These are phyloP conservation scores for Hymenoscyphus albidus DNA, from an alignment of 2,329 filamentous ascomycete genomes.

Conservation along the genomic window DNA sequence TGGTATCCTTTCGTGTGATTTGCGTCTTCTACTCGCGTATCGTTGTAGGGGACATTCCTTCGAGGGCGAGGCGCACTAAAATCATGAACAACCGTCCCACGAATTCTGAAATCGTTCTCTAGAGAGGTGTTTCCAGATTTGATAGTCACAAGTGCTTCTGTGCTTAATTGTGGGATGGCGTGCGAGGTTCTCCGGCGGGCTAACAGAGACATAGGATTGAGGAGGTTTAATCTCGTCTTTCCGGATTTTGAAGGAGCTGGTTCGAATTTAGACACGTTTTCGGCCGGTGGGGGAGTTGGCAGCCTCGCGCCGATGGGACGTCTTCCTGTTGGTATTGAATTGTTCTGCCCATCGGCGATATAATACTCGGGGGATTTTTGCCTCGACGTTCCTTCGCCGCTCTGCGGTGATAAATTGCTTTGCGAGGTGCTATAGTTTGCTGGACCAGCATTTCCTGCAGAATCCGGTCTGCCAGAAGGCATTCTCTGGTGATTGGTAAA, in stretches of 20 bases:
- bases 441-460: slow-evolving; percentile 25
- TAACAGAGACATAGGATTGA: slow-evolving; percentile 39
- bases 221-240: slow-evolving; percentile 35
- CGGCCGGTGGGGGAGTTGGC: slow-evolving; percentile 27
- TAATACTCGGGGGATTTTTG: slow-evolving; percentile 20
- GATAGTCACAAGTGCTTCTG: slow-evolving; percentile 25
- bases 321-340: slow-evolving; percentile 21
- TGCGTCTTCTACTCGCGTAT: slow-evolving; percentile 21
- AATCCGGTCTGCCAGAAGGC: slow-evolving; percentile 25
- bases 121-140: slow-evolving; percentile 28
- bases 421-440: slow-evolving; percentile 20
- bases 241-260: slow-evolving; percentile 26
- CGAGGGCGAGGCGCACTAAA: slow-evolving; percentile 58
- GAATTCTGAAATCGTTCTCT: slow-evolving; percentile 56
- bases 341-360: slow-evolving; percentile 23
- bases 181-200: slow-evolving; percentile 34
- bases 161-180: slow-evolving; percentile 29
- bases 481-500: slow-evolving; percentile 25
- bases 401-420: slow-evolving; percentile 17
- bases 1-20: slow-evolving; percentile 20
- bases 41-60: slow-evolving; percentile 37
- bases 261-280: slow-evolving; percentile 24
- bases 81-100: slow-evolving; percentile 61
- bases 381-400: slow-evolving; percentile 16
- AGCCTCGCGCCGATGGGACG: slow-evolving; percentile 27